Evolutionary conservation across 2,329 filamentous ascomycete genomes (phyloP).

Genomic region (Byssoonygena ceratinophila): DNA sequence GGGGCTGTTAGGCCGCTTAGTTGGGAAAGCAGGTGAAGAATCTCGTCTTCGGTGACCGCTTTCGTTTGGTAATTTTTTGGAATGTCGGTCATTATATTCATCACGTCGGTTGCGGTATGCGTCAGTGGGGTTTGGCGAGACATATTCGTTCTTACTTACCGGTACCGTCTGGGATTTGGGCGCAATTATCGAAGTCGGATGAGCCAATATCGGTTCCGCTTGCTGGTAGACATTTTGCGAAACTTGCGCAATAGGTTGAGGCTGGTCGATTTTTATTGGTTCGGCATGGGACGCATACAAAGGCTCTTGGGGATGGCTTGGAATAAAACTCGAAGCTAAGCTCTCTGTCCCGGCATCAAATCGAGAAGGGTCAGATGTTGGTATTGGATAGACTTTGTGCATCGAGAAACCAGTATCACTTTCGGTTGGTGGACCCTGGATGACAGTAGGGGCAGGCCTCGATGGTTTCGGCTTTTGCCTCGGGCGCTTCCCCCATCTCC

Average conservation of each 20-base stretch:
- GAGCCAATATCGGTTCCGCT: conserved; percentile 25
- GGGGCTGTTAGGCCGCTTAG: conserved; percentile 20
- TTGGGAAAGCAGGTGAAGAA: conserved; percentile 37
- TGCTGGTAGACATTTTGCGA: conserved; percentile 54
- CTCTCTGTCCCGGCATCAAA: conserved; percentile 47
- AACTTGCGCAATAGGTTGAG: conserved; percentile 66
- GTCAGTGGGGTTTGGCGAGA: background rate
- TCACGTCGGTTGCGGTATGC: background rate
- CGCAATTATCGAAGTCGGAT: conserved; percentile 31
- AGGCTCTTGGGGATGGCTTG: background rate
- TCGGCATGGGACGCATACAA: conserved; percentile 38
- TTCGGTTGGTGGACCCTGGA: background rate
- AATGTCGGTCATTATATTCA: conserved; percentile 1
- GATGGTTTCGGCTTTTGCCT: conserved; percentile 29
- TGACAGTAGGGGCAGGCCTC: background rate
- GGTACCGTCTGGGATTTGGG: too few relatives aligned
- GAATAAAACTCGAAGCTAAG: background rate
- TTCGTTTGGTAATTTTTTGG: conserved; percentile 1
- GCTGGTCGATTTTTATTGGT: conserved; percentile 67
- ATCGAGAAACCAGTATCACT: conserved; percentile 42
- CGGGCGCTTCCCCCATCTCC: conserved; percentile 47
- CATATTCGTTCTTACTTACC: too few relatives aligned
- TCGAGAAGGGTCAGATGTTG: conserved; percentile 53
- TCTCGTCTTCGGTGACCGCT: conserved; percentile 34
- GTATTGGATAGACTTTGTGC: conserved; percentile 56